Evolutionary conservation across 805 yeast genomes (phyloP), one percentile per base, ranked within the genome.

Genomic region (Candida tibetensis): DNA sequence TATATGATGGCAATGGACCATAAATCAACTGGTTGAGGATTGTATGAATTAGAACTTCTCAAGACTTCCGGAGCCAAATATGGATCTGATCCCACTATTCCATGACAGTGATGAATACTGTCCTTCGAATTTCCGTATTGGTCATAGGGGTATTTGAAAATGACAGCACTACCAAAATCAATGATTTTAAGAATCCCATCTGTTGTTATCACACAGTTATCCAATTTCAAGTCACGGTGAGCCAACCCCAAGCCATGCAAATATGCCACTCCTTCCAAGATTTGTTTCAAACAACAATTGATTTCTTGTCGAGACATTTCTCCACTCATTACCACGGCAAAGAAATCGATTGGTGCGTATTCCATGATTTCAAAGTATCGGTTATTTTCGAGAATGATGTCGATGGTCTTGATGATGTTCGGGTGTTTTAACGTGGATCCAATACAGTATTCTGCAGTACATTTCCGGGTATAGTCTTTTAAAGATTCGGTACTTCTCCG

Each of bases 351-450:
- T 5, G 95, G 87, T 51, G 95, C 86, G 59, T 82, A 91, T 64
- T 93, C 99, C 97, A 93, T 89, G 37, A 93, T 88, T 61, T 91
- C 95, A 37, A 66, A 82, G 82, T 46, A 84, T 73, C 85, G 81
- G 48, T 76, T 79, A 51, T 59, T 88, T 77, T 53, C 83, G 45
- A 77, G 78, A 37, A 86, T 80, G 66, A 64, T 86, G 62, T 85
- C 95, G 49, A 85, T 67, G 2, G 93, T 85, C 53, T 83, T 79
- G 49, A 85, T 84, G 45, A 85, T 76, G 58, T 85, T 85, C 37
- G 91, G 88, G 62, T 85, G 93, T 49, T 81, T 84, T 42, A 85
- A 67, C 15, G 91, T 83, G 16, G 87, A 80, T 12, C 95, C 95
- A 41, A 85, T 84, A 62, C 93, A 83, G 58, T 82, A 85, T 56